Conservation (phyloP, 2,329 filamentous ascomycete species). For the Sporothrix inflata region DNA sequence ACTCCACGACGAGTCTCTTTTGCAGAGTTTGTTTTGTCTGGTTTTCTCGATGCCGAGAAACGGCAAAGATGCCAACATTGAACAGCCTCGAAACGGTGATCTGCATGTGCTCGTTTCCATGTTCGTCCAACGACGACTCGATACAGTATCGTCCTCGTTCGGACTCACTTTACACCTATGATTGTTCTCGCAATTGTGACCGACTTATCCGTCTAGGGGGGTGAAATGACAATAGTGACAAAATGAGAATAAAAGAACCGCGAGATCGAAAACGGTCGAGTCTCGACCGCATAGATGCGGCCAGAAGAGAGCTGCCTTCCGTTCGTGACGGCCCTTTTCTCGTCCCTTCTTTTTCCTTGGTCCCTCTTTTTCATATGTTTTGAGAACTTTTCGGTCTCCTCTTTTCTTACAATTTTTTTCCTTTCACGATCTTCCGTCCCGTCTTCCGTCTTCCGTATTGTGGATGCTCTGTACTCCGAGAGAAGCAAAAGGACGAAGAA, state of each 20-base stretch:
- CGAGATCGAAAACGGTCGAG: not conserved
- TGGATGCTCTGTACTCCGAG: not conserved
- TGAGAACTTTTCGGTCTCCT: not conserved
- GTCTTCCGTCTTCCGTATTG: not conserved
- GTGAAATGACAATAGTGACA: not conserved
- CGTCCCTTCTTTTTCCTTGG: constrained; percentile 11
- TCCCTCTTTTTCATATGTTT: not conserved
- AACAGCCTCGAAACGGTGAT: not conserved
- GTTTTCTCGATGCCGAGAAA: not conserved
- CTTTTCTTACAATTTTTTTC: not conserved
- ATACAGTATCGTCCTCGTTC: not conserved
- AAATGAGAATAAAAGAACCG: not conserved
- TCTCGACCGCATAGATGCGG: not conserved
- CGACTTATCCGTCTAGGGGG: constrained; percentile 1
- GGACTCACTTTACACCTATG: not conserved
- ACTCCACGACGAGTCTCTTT: not conserved
- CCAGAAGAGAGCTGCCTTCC: not conserved
- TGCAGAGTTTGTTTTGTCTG: not conserved
- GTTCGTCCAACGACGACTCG: not conserved
- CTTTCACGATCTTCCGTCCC: constrained; percentile 14
- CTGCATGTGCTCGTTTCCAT: not conserved
- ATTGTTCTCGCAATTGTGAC: not conserved
- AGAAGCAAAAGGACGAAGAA: not conserved
- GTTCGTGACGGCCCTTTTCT: not conserved
- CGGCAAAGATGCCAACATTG: no score